Evolutionary conservation across 495 filamentous ascomycete genomes (phyloP).

Genomic region (Jackrogersella minutella): DNA sequence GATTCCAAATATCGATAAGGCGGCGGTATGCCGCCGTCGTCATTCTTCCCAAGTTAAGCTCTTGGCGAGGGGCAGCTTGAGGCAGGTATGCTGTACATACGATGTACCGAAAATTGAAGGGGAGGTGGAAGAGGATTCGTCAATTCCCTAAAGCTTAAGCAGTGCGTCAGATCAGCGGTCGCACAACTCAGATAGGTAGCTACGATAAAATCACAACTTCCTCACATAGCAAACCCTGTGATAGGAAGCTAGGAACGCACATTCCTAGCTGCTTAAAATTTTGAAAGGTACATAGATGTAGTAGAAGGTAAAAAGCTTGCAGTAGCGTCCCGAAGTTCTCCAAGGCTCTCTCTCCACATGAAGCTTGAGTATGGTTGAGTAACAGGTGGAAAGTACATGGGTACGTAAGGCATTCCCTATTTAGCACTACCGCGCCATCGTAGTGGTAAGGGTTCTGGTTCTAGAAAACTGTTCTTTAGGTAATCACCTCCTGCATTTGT

Average conservation of each 20-base stretch:
- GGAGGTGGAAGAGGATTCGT: conserved; percentile 25
- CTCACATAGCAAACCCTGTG: conserved; percentile 4
- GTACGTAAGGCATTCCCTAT: conserved; percentile 10
- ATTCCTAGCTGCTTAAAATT: not conserved
- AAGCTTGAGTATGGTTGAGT: not conserved
- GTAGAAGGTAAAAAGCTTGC: conserved; percentile 19
- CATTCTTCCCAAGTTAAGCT: conserved; percentile 21
- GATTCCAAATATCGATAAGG: conserved; percentile 21
- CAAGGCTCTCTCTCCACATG: conserved; percentile 11
- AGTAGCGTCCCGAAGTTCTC: no score
- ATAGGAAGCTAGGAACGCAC: conserved; percentile 10
- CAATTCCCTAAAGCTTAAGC: conserved; percentile 33
- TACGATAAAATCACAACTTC: conserved; percentile 10
- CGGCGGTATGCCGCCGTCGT: conserved; percentile 24
- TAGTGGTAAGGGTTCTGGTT: conserved; percentile 10
- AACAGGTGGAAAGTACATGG: not conserved
- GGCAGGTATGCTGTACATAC: conserved; percentile 23
- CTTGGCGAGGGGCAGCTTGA: conserved; percentile 21
- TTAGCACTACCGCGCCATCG: conserved; percentile 5
- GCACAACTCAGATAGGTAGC: conserved; percentile 24
- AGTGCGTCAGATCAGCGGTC: conserved; percentile 12
- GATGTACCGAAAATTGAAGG: conserved; percentile 5
- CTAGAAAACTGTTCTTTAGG: conserved; percentile 7
- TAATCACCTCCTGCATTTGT: not conserved
- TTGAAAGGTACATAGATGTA: not conserved